phyloP scores from a whole-genome alignment of 116 monocot genomes.

The Thalassia testudinum region DNA sequence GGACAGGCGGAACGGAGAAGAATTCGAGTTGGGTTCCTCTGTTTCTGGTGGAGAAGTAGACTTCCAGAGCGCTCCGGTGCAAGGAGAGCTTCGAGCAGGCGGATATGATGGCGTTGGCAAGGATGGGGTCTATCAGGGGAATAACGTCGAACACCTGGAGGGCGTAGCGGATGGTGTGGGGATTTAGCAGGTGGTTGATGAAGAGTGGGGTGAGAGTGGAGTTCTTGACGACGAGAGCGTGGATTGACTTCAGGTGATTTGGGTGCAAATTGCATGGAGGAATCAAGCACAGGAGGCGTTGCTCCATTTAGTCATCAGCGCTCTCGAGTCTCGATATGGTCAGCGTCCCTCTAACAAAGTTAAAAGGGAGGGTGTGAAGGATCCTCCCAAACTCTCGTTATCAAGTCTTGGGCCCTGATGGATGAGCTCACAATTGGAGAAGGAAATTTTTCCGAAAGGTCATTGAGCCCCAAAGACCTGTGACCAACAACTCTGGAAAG shows the following conservation, averaged over 20 bases:
- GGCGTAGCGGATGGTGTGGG: slow-evolving; percentile 21
- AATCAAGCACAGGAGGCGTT: slow-evolving; percentile 3
- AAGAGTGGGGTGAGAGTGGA: slow-evolving; percentile 18
- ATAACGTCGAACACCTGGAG: slow-evolving; percentile 40
- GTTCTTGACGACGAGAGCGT: slow-evolving; percentile 18
- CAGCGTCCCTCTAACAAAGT: no score
- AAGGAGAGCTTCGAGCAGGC: slow-evolving; percentile 43
- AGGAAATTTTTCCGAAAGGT: no score
- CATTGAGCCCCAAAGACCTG: no score
- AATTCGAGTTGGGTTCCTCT: slow-evolving; percentile 11
- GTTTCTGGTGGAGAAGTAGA: slow-evolving; percentile 18
- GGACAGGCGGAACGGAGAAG: slow-evolving; percentile 27
- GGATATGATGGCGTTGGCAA: slow-evolving; percentile 30
- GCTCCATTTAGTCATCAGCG: slow-evolving; percentile 4
- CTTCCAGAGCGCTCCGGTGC: slow-evolving; percentile 19
- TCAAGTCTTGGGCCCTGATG: no score
- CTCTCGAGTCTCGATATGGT: no score
- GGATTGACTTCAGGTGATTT: slow-evolving; percentile 26
- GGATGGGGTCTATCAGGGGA: slow-evolving; percentile 18
- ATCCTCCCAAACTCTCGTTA: no score
- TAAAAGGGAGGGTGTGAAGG: no score
- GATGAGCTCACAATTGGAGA: no score
- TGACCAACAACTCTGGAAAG: no score
- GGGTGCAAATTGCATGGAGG: slow-evolving; percentile 7
- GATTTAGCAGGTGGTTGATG: slow-evolving; percentile 5